phyloP scores from a whole-genome alignment of 352 stramenopile species.

The Globisporangium mamillatum region DNA sequence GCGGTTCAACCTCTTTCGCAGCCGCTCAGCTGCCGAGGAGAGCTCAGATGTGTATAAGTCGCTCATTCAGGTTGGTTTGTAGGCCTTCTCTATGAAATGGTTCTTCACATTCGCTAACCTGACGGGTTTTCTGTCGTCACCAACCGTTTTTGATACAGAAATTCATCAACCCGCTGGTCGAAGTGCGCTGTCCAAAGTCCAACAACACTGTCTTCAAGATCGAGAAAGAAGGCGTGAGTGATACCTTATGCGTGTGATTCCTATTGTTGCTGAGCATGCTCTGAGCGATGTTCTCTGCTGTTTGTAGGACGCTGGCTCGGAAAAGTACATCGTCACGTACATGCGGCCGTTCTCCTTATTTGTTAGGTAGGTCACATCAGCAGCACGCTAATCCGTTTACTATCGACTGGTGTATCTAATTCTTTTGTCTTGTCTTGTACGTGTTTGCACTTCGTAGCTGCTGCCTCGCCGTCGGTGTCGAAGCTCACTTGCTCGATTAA shows the following conservation, averaged over 20 bases:
- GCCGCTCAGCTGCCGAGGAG: conserved; percentile 31
- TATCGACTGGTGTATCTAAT: background rate
- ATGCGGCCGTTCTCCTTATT: conserved; percentile 75
- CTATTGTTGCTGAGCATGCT: too few relatives aligned
- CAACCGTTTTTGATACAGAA: conserved; percentile 33
- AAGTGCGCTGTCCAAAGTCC: conserved; percentile 62
- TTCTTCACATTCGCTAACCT: background rate
- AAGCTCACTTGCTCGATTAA: conserved; percentile 54
- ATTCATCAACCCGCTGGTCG: conserved; percentile 79
- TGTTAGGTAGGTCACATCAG: conserved; percentile 40
- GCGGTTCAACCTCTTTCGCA: conserved; percentile 51
- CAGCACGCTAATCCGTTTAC: too few relatives aligned
- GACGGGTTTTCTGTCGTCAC: background rate
- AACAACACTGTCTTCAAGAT: conserved; percentile 76
- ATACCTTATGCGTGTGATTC: background rate
- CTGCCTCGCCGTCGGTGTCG: conserved; percentile 64
- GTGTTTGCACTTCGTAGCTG: conserved; percentile 32
- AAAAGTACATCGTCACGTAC: conserved; percentile 83
- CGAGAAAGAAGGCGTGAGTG: conserved; percentile 72
- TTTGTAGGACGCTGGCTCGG: conserved; percentile 50
- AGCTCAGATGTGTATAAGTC: conserved; percentile 32
- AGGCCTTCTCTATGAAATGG: background rate
- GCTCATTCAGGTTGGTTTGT: conserved; percentile 37
- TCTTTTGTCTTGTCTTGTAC: background rate
- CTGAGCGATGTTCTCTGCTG: background rate